Percentiles rank a stretch among this genome's conserved stretches.
phyloP scores from a whole-genome alignment of 805 yeast genomes.

The Sugiyamaella floridensis region DNA sequence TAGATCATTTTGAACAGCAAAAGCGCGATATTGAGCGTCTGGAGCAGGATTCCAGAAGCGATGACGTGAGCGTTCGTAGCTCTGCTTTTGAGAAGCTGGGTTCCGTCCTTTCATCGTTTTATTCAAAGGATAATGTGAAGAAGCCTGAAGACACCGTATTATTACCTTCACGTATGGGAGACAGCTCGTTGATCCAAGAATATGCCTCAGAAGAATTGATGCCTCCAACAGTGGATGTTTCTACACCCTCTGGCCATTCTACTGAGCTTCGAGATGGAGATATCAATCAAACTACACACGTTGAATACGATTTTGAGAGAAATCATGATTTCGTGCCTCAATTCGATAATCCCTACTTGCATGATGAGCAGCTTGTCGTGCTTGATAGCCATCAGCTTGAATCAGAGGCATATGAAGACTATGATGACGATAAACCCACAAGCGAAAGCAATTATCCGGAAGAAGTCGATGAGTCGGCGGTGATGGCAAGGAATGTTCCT shows the following conservation, averaged over 20 bases:
- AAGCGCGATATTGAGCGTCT: background rate
- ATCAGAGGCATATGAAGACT: no score
- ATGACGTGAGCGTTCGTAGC: background rate
- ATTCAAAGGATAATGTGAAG: background rate
- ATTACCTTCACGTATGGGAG: no score
- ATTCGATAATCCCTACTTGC: background rate
- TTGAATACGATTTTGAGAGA: background rate
- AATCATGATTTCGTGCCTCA: background rate
- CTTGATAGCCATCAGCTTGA: background rate
- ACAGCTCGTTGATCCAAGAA: no score
- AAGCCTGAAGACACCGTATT: background rate
- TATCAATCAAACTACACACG: no score
- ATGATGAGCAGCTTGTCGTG: background rate
- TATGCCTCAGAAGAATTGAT: no score
- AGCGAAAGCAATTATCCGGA: no score
- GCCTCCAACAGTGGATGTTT: no score
- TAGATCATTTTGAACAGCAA: background rate
- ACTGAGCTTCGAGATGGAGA: no score
- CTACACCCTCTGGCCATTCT: no score
- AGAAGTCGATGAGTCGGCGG: no score
- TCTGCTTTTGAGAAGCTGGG: background rate
- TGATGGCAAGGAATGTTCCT: no score
- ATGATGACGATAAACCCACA: no score
- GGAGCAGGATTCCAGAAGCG: background rate
- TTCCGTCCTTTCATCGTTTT: background rate